Percentiles rank a stretch among this genome's conserved stretches.
Evolutionary conservation across 139 green algal species (phyloP).

Genomic region (Pseudopediastrum boryanum): DNA sequence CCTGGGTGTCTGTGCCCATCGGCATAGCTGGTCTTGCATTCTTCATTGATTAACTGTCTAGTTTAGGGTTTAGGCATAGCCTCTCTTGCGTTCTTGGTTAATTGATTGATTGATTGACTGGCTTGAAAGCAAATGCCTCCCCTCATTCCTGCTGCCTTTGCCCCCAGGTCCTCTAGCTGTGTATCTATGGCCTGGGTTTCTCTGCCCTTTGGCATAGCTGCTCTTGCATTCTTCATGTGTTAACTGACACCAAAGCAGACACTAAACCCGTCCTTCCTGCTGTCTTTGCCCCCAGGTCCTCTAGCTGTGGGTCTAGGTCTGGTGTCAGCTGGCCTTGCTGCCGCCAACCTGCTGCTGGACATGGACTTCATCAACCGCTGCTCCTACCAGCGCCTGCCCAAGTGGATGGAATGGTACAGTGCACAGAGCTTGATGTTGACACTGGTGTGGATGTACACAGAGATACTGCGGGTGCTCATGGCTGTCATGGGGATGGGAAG

Average conservation of each 20-base stretch:
- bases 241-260: not conserved
- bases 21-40: too few relatives aligned
- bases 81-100: too few relatives aligned
- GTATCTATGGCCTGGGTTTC: too few relatives aligned
- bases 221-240: too few relatives aligned
- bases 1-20: too few relatives aligned
- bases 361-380: conserved; percentile 27
- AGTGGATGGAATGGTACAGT: conserved; percentile 58
- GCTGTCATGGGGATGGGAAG: conserved; percentile 3
- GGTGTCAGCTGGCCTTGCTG: conserved; percentile 49
- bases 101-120: not conserved
- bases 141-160: not conserved
- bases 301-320: conserved; percentile 52
- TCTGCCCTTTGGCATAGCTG: too few relatives aligned
- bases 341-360: conserved; percentile 45
- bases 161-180: too few relatives aligned
- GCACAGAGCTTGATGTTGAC: conserved; percentile 58
- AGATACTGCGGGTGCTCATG: conserved; percentile 49
- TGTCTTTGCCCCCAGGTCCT: conserved; percentile 25
- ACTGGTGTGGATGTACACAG: conserved; percentile 59
- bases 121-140: not conserved
- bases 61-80: too few relatives aligned
- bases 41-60: too few relatives aligned
- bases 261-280: not conserved
- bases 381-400: conserved; percentile 36